Evolutionary conservation across 257 asterid species (phyloP).

Genomic region (Fraxinus pennsylvanica): DNA sequence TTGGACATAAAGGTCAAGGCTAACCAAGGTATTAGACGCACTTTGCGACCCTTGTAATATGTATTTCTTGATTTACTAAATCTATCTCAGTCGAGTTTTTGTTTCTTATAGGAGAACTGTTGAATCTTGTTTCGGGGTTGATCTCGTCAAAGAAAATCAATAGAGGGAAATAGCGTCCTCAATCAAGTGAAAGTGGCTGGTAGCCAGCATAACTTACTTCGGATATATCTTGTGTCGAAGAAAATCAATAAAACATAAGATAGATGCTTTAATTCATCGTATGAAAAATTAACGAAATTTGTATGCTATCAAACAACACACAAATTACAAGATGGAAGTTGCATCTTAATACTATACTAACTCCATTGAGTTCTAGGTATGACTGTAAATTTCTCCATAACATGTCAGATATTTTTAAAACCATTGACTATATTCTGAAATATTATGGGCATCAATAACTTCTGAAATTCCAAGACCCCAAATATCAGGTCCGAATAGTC

Average conservation of each 20-base stretch:
- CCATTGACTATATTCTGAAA: neutral
- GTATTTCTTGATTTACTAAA: neutral
- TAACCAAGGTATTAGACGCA: too few relatives aligned
- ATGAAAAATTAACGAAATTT: too few relatives aligned
- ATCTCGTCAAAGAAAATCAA: too few relatives aligned
- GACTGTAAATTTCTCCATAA: neutral
- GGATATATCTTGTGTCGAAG: too few relatives aligned
- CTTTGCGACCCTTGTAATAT: too few relatives aligned
- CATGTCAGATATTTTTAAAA: neutral
- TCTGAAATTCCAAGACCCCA: slow-evolving; percentile 32
- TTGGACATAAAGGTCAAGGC: too few relatives aligned
- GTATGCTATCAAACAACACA: too few relatives aligned
- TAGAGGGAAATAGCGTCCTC: neutral
- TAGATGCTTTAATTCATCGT: too few relatives aligned
- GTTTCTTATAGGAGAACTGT: too few relatives aligned
- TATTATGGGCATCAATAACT: slow-evolving; percentile 9
- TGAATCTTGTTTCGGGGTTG: too few relatives aligned
- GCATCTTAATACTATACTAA: too few relatives aligned
- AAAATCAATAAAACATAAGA: neutral
- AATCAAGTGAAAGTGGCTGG: neutral
- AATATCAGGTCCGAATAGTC: slow-evolving; percentile 25
- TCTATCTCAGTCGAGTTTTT: neutral
- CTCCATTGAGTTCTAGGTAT: neutral
- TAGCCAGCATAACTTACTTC: neutral
- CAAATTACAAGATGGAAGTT: neutral